phyloP scores from a whole-genome alignment of 2,329 filamentous ascomycete species.

The Zymoseptoria crescenta region DNA sequence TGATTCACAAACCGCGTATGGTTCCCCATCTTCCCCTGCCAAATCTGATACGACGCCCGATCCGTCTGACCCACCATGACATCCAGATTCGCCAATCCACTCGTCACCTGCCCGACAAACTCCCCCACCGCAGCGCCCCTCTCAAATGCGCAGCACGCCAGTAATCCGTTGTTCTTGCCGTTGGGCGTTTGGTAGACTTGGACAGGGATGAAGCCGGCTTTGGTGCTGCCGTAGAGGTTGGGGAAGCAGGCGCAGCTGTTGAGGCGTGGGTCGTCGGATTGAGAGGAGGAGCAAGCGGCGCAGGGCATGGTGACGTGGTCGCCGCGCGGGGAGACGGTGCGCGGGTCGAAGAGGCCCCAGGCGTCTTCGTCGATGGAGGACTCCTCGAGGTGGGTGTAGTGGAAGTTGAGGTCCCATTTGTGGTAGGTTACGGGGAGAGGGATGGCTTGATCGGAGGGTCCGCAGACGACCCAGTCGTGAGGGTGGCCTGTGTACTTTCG shows the following conservation, averaged over 20 bases:
- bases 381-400: constrained; percentile 44
- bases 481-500: constrained; percentile 42
- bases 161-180: constrained; percentile 49
- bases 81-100: constrained; percentile 45
- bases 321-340: constrained; percentile 30
- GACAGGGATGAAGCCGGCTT: constrained; percentile 37
- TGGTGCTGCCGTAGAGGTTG: constrained; percentile 42
- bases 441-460: constrained; percentile 35
- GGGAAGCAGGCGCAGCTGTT: constrained; percentile 50
- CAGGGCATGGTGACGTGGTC: constrained; percentile 29
- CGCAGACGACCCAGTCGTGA: constrained; percentile 46
- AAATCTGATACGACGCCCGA: constrained; percentile 49
- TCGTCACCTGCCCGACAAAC: constrained; percentile 49
- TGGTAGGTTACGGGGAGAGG: constrained; percentile 42
- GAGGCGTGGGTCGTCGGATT: constrained; percentile 42
- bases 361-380: constrained; percentile 42
- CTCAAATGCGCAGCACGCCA: constrained; percentile 43
- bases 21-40: constrained; percentile 49
- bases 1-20: constrained; percentile 54
- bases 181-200: constrained; percentile 47
- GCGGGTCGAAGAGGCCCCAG: constrained; percentile 46
- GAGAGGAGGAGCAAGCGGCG: constrained; percentile 39
- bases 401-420: constrained; percentile 41
- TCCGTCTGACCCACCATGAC: constrained; percentile 43
- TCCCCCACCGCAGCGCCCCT: constrained; percentile 48